Percentiles rank a stretch among this genome's conserved stretches.
Evolutionary conservation across 164 flowering plant genomes (phyloP).

Genomic region (Annona squamosa): DNA sequence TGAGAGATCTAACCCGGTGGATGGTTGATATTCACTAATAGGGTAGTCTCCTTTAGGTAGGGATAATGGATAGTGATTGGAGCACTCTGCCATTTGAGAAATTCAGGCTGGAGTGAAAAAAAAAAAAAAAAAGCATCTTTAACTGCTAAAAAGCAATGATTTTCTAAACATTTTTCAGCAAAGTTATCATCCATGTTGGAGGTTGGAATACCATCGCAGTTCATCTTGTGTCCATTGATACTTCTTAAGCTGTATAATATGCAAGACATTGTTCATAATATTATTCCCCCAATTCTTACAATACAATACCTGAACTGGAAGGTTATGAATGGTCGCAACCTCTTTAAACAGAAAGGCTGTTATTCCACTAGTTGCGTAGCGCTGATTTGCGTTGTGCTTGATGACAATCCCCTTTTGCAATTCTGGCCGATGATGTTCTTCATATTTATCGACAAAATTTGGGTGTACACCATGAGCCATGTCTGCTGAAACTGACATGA

Average conservation of each 20-base stretch:
- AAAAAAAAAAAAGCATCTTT: too few species aligned
- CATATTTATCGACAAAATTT: constrained; percentile 80
- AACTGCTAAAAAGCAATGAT: not conserved
- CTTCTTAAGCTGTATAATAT: not conserved
- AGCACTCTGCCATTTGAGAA: too few species aligned
- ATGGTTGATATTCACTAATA: too few species aligned
- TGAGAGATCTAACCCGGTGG: too few species aligned
- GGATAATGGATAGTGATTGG: too few species aligned
- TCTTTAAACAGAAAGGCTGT: constrained; percentile 91
- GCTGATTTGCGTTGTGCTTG: constrained; percentile 93
- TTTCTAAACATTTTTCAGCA: not conserved
- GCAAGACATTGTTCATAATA: not conserved
- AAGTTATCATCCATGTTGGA: not conserved
- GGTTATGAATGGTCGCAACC: constrained; percentile 58
- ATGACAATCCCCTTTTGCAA: constrained; percentile 85
- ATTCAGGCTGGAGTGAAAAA: too few species aligned
- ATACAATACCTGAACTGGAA: constrained; percentile 74
- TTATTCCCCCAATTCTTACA: not conserved
- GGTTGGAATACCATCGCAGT: not conserved
- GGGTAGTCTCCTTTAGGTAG: too few species aligned
- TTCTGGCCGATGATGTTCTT: constrained; percentile 86
- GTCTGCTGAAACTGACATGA: constrained; percentile 65
- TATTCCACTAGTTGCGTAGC: constrained; percentile 86
- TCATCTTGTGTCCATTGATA: not conserved
- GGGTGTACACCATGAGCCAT: constrained; percentile 99